Evolutionary conservation across 331 rosid species (phyloP).

Genomic region (Quercus tomentella): DNA sequence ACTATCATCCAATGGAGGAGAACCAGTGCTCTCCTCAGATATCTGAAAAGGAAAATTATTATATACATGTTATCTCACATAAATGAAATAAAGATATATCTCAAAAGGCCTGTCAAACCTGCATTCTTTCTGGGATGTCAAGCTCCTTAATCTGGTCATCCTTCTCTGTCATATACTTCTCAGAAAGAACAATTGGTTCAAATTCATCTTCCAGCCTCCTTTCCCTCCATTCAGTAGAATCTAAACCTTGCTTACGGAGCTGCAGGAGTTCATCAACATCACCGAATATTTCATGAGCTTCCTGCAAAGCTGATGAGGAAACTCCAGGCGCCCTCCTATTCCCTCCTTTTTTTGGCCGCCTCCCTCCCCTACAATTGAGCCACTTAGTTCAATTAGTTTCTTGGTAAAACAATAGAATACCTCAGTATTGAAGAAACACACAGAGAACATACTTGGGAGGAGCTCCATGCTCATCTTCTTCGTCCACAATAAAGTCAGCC

Average conservation of each 20-base stretch:
- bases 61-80: conserved; percentile 6
- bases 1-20: conserved; percentile 61
- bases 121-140: conserved; percentile 96
- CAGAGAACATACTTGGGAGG: conserved; percentile 55
- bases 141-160: conserved; percentile 79
- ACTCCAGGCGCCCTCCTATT: conserved; percentile 75
- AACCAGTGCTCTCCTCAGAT: conserved; percentile 80
- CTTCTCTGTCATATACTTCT: conserved; percentile 89
- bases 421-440: not conserved
- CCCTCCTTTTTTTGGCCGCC: conserved; percentile 51
- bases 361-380: conserved; percentile 48
- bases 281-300: conserved; percentile 95
- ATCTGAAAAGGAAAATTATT: conserved; percentile 39
- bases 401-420: conserved; percentile 18
- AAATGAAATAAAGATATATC: not conserved
- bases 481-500: conserved; percentile 97
- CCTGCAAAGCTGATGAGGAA: conserved; percentile 85
- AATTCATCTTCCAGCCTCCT: conserved; percentile 90
- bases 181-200: conserved; percentile 83
- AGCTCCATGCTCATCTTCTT: conserved; percentile 80
- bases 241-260: conserved; percentile 55
- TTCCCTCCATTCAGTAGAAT: conserved; percentile 57
- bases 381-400: not conserved
- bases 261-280: conserved; percentile 74
- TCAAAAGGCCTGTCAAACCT: conserved; percentile 46